These are phyloP conservation scores for Hypoxylon lienhwacheense DNA, from an alignment of 495 filamentous ascomycete species.

Conservation along the genomic window DNA sequence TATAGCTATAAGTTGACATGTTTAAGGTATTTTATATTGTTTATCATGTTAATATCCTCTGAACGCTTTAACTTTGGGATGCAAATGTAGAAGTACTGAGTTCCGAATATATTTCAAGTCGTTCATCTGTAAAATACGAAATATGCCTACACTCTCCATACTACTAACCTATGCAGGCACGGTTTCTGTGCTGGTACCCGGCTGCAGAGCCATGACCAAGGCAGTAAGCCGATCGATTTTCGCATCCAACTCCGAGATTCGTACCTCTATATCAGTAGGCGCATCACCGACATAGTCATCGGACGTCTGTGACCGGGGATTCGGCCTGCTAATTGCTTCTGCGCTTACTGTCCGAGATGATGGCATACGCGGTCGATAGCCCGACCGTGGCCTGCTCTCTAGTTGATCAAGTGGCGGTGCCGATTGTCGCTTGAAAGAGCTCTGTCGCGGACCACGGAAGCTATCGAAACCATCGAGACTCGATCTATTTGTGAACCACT, in stretches of 20 bases:
- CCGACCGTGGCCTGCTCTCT: conserved; percentile 21
- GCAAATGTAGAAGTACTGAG: not conserved
- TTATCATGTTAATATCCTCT: not conserved
- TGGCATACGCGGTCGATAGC: conserved; percentile 21
- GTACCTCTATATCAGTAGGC: conserved; percentile 44
- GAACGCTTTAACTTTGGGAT: not conserved
- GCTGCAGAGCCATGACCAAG: conserved; percentile 46
- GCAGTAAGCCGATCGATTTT: conserved; percentile 55
- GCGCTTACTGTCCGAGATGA: conserved; percentile 24
- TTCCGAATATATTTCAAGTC: not conserved
- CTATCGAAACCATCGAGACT: conserved; percentile 31
- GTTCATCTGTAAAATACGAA: not conserved
- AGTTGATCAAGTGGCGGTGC: conserved; percentile 6
- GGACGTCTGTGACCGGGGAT: not conserved
- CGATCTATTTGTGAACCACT: conserved; percentile 43
- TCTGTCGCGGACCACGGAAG: conserved; percentile 42
- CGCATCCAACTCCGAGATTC: conserved; percentile 47
- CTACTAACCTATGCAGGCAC: conserved; percentile 15
- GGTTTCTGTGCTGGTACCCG: conserved; percentile 16
- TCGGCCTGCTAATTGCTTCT: conserved; percentile 22
- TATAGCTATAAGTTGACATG: no score
- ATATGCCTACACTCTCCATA: not conserved
- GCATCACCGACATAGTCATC: conserved; percentile 39
- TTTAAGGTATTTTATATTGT: not conserved
- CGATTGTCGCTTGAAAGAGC: conserved; percentile 12